Evolutionary conservation across 768 basidiomycete species (phyloP).

Genomic region (Collybia nuda): DNA sequence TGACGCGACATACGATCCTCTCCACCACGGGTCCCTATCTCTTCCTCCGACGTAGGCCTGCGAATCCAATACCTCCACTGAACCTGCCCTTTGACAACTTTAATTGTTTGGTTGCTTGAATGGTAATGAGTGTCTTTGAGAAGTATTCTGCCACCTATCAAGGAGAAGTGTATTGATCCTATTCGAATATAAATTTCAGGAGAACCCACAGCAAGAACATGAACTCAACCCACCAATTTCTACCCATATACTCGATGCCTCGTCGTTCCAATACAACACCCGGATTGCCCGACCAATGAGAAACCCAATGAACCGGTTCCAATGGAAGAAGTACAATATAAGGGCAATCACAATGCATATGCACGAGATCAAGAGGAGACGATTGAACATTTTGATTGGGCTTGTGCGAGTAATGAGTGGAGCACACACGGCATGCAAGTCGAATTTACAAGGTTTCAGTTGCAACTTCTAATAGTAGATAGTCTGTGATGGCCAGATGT

Average conservation of each 20-base stretch:
- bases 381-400: conserved; percentile 47
- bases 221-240: conserved; percentile 57
- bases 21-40: conserved; percentile 50
- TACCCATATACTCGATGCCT: conserved; percentile 78
- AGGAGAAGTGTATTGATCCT: conserved; percentile 93
- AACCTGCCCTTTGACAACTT: conserved; percentile 79
- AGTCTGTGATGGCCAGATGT: no score
- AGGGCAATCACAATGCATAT: conserved; percentile 54
- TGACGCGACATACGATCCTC: conserved; percentile 49
- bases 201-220: neutral
- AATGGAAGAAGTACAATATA: conserved; percentile 85
- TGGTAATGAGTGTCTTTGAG: conserved; percentile 88
- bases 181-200: neutral
- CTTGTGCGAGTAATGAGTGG: neutral
- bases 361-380: conserved; percentile 62
- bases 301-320: conserved; percentile 81
- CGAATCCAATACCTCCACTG: conserved; percentile 97
- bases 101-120: conserved; percentile 89
- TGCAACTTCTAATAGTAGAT: neutral
- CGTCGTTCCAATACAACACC: conserved; percentile 75
- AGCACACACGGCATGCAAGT: neutral
- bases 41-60: conserved; percentile 72
- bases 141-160: conserved; percentile 83
- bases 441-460: neutral
- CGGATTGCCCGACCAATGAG: conserved; percentile 67